phyloP scores from a whole-genome alignment of 2,329 filamentous ascomycete genomes.

The Diaporthe ilicicola region DNA sequence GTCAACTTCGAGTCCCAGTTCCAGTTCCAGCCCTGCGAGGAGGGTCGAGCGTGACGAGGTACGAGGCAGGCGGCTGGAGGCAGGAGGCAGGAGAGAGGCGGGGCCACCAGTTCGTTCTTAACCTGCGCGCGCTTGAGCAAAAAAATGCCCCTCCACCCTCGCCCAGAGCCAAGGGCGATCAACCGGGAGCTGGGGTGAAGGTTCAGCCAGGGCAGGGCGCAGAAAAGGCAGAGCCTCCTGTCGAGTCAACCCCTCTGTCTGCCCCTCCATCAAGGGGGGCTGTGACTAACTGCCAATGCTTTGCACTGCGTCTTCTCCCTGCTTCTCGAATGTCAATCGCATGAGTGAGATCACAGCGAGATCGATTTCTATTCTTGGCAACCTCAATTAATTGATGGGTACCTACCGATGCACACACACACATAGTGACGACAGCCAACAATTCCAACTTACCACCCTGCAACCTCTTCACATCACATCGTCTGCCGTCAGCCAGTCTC shows the following conservation, averaged over 20 bases:
- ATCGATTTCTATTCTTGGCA: conserved; percentile 22
- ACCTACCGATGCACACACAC: background rate
- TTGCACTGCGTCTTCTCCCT: background rate
- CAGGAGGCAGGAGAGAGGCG: background rate
- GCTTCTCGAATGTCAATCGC: background rate
- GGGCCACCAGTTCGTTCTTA: background rate
- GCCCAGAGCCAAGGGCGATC: conserved; percentile 14
- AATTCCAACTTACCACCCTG: background rate
- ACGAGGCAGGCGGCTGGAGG: background rate
- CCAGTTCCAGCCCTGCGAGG: conserved; percentile 22
- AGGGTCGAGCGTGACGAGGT: background rate
- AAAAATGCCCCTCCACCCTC: background rate
- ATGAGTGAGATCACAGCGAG: conserved; percentile 5
- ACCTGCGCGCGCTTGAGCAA: background rate
- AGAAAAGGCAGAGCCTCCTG: conserved; percentile 3
- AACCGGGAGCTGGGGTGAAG: background rate
- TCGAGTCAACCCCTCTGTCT: background rate
- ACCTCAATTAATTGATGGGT: background rate
- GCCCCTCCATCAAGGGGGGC: conserved; percentile 6
- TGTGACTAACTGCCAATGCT: background rate
- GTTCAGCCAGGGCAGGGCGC: background rate
- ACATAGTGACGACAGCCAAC: background rate
- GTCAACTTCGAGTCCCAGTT: background rate
- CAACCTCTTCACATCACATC: background rate
- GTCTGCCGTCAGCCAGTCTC: background rate